Base-by-base conservation (phyloP, 1,284 basidiomycete genomes). In the Xanthoconium separans region DNA sequence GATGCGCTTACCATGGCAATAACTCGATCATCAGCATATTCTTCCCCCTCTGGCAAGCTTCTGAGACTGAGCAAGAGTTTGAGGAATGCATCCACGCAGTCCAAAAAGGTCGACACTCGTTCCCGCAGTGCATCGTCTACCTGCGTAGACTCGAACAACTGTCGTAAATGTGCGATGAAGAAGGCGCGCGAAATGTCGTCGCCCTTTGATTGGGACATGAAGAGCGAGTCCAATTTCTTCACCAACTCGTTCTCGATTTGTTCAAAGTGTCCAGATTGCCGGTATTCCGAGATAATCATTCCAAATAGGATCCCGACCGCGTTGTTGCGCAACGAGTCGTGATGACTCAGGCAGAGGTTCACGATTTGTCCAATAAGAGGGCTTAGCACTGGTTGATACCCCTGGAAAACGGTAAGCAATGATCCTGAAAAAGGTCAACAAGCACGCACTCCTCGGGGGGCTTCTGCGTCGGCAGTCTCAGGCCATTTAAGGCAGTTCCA, bases 211-310 rank as follows among this genome's bases (percentile, higher is more conserved):
- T 94, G 90, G 42, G 91, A 89, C 88, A 93, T 91, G 76, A 95
- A 92, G 44, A 95, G 71, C n/a, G 85, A 86, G 68, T 98, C 95
- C 40, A 99, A 77, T 62, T 93, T 91, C 66, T 87, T 95, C 62
- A 98, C 93, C n/a, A 98, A 81, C 71, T 97, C 95, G 61, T 91
- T 90, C 70, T 98, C 93, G 61, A 98, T 95, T 44, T 83, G 83
- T 58, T 90, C 86, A 64, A 94, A 93, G 68, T 91, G 85, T 22
- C 84, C 85, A 13, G 85, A 84, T 56, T 87, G 84, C 46, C 92
- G 84, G 67, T 90, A 91, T 68, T 98, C 94, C 6, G 94, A 92
- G 50, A 97, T 85, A 60, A 98, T 95, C 93, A 98, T 98, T 63
- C 91, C 92, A 71, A 91, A 96, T 22, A 98, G 80, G 47, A 98